These are phyloP conservation scores for Lyophyllum shimeji DNA, from an alignment of 768 basidiomycete species.

Conservation along the genomic window DNA sequence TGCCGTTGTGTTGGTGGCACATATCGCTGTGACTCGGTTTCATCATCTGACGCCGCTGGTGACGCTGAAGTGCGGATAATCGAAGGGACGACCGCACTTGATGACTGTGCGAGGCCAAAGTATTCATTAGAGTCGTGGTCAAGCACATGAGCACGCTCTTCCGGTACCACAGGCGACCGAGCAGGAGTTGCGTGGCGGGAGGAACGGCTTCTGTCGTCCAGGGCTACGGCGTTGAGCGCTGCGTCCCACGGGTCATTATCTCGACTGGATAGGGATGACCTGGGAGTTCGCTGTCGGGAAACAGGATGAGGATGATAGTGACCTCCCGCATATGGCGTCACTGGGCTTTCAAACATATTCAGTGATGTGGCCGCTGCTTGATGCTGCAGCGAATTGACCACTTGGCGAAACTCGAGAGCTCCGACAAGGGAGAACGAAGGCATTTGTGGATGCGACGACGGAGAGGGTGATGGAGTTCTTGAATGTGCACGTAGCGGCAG, in stretches of 20 bases:
- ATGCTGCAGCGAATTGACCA: constrained; percentile 76
- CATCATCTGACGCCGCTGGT: constrained; percentile 35
- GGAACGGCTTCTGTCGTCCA: constrained; percentile 42
- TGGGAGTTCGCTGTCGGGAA: constrained; percentile 24
- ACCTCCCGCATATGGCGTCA: constrained; percentile 72
- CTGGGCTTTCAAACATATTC: constrained; percentile 61
- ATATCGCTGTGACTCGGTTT: constrained; percentile 45
- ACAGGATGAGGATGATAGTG: constrained; percentile 55
- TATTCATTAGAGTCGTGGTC: constrained; percentile 17
- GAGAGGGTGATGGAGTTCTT: constrained; percentile 51
- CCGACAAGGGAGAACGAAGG: constrained; percentile 91
- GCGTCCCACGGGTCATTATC: constrained; percentile 51
- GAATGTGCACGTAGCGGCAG: constrained; percentile 42
- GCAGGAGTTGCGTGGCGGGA: constrained; percentile 22
- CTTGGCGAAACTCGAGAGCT: constrained; percentile 93
- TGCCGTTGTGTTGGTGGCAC: constrained; percentile 41
- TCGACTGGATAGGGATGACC: constrained; percentile 26
- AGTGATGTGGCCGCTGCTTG: constrained; percentile 64
- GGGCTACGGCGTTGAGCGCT: constrained; percentile 41
- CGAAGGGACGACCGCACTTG: constrained; percentile 43
- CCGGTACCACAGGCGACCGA: constrained; percentile 19
- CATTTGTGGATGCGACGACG: constrained; percentile 46
- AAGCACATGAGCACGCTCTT: constrained; percentile 19
- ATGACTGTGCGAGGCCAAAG: constrained; percentile 10
- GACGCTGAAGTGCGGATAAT: constrained; percentile 61